A percentile compares a stretch with the other conserved stretches of the same genome.
phyloP scores from a whole-genome alignment of 2,329 filamentous ascomycete genomes.

The Orbilia brochopaga region DNA sequence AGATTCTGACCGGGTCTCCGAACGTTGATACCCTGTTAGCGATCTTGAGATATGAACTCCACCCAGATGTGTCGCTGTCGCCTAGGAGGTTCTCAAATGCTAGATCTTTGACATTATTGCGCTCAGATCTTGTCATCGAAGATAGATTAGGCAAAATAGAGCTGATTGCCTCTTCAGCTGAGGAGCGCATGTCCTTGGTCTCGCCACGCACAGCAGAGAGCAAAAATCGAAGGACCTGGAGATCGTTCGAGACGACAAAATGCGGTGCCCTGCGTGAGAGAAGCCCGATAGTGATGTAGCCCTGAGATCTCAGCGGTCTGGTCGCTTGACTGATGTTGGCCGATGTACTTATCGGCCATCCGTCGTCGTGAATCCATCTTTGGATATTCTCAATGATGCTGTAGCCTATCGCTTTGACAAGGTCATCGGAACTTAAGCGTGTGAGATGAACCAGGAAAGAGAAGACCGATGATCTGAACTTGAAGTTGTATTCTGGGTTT shows the following conservation, averaged over 20 bases:
- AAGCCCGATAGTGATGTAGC: conserved; percentile 46
- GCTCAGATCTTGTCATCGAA: conserved; percentile 60
- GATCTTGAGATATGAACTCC: conserved; percentile 75
- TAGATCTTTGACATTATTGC: conserved; percentile 58
- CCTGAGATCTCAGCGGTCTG: conserved; percentile 39
- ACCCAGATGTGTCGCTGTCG: conserved; percentile 57
- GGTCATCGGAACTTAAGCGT: conserved; percentile 23
- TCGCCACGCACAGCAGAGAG: conserved; percentile 43
- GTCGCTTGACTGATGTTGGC: conserved; percentile 28
- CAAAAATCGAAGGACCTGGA: conserved; percentile 37
- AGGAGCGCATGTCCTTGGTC: conserved; percentile 42
- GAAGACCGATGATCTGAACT: conserved; percentile 44
- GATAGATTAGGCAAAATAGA: conserved; percentile 73
- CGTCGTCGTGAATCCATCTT: conserved; percentile 46
- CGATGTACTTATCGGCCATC: conserved; percentile 44
- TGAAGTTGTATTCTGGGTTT: conserved; percentile 47
- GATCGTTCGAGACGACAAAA: conserved; percentile 40
- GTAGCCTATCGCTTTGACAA: conserved; percentile 33
- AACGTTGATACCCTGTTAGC: conserved; percentile 87
- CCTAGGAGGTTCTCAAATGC: conserved; percentile 74
- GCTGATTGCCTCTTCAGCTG: conserved; percentile 59
- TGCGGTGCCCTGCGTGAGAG: conserved; percentile 36
- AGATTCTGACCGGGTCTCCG: conserved; percentile 76
- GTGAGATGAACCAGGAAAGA: conserved; percentile 38
- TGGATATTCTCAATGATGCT: conserved; percentile 40